Conservation (phyloP, 1,284 basidiomycete genomes). For the Athelia psychrophila region DNA sequence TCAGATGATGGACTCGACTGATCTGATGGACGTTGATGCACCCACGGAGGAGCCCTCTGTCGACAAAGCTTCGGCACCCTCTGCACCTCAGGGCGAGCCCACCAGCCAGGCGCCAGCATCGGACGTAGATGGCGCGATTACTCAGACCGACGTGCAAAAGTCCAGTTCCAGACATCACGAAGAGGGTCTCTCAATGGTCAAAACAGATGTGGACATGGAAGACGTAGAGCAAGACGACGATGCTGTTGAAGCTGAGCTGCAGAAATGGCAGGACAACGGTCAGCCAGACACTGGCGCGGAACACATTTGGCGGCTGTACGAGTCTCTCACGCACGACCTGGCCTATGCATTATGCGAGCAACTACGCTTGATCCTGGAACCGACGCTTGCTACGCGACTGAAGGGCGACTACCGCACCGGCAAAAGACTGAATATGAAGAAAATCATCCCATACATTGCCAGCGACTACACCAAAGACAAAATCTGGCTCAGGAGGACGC, state of each 20-base stretch:
- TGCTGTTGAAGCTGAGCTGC: slow-evolving; percentile 61
- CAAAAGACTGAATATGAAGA: slow-evolving; percentile 98
- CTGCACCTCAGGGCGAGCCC: slow-evolving; percentile 28
- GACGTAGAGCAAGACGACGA: slow-evolving; percentile 24
- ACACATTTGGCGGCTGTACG: slow-evolving; percentile 89
- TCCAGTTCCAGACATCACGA: slow-evolving; percentile 20
- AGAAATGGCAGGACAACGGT: slow-evolving; percentile 59
- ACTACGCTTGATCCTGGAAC: slow-evolving; percentile 94
- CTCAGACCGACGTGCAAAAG: slow-evolving; percentile 31
- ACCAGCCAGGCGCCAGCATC: slow-evolving; percentile 28
- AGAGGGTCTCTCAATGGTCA: neutral
- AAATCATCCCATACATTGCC: slow-evolving; percentile 98
- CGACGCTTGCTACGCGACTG: slow-evolving; percentile 91
- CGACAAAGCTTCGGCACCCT: slow-evolving; percentile 17
- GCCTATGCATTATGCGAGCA: slow-evolving; percentile 95
- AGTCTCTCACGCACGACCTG: slow-evolving; percentile 87
- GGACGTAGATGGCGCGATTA: slow-evolving; percentile 47
- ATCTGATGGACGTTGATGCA: slow-evolving; percentile 49
- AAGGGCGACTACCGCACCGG: slow-evolving; percentile 98
- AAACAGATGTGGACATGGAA: slow-evolving; percentile 36
- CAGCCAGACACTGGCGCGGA: slow-evolving; percentile 60
- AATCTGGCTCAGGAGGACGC: slow-evolving; percentile 96
- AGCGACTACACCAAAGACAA: slow-evolving; percentile 99
- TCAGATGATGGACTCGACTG: slow-evolving; percentile 26
- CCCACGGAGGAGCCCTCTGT: slow-evolving; percentile 22